phyloP scores from a whole-genome alignment of 352 stramenopile species.

The Porosira glacialis region DNA sequence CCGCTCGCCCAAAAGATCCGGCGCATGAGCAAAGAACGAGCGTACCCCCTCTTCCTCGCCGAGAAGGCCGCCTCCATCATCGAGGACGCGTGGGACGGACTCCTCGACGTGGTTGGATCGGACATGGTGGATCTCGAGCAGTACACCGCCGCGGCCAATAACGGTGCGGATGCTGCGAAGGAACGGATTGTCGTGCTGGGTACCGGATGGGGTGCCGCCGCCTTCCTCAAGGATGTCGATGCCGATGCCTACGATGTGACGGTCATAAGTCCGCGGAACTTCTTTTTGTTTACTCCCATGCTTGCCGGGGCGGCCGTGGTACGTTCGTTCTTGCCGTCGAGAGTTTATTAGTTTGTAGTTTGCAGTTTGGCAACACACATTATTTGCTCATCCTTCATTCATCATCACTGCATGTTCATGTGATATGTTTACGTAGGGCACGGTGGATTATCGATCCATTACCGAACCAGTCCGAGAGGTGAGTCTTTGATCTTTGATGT shows the following conservation, averaged over 20 bases:
- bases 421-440: too few relatives aligned
- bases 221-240: conserved; percentile 83
- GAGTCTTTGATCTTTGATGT: conserved; percentile 13
- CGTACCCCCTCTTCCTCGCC: conserved; percentile 76
- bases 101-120: too few relatives aligned
- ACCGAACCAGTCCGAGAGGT: conserved; percentile 82
- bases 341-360: too few relatives aligned
- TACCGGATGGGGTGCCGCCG: conserved; percentile 81
- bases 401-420: too few relatives aligned
- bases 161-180: conserved; percentile 31
- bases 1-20: too few relatives aligned
- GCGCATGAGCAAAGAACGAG: conserved; percentile 54
- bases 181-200: conserved; percentile 83
- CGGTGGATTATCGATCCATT: conserved; percentile 85
- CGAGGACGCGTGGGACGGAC: too few relatives aligned
- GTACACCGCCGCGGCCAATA: conserved; percentile 3
- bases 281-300: conserved; percentile 87
- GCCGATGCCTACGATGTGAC: conserved; percentile 80
- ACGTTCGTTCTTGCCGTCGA: too few relatives aligned
- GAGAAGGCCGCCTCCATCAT: conserved; percentile 70
- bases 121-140: conserved; percentile 7
- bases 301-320: conserved; percentile 81
- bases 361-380: too few relatives aligned
- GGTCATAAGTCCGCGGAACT: conserved; percentile 82
- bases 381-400: too few relatives aligned